Conservation (phyloP, 2,329 filamentous ascomycete species). For the Lecanosticta acicola region DNA sequence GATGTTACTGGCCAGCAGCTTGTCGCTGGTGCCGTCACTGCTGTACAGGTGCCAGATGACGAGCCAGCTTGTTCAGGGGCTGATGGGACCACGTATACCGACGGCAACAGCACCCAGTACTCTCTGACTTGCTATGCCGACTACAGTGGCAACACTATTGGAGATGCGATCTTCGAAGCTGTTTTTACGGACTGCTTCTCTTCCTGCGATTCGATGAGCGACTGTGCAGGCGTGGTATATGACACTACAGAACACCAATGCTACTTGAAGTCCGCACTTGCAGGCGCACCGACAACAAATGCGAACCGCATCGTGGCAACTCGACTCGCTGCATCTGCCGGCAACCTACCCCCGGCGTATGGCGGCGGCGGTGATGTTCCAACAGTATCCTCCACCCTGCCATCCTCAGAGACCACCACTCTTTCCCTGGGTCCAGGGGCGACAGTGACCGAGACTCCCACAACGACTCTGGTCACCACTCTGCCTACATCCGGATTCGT, state of each 20-base stretch:
- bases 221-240: conserved; percentile 21
- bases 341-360: too few species aligned
- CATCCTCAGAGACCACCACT: too few species aligned
- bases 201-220: conserved; percentile 15
- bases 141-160: conserved; percentile 17
- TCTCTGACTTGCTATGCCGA: conserved; percentile 17
- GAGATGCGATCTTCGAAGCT: conserved; percentile 7
- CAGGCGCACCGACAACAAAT: too few species aligned
- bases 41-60: conserved; percentile 10
- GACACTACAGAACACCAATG: conserved; percentile 12
- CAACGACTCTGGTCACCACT: too few species aligned
- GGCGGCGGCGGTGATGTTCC: too few species aligned
- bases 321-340: too few species aligned
- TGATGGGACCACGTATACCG: conserved; percentile 18
- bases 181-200: conserved; percentile 18
- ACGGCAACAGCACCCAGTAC: conserved; percentile 14
- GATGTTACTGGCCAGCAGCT: conserved; percentile 22
- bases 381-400: too few species aligned
- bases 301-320: too few species aligned
- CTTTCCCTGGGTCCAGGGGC: too few species aligned
- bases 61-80: conserved; percentile 18
- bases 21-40: conserved; percentile 22
- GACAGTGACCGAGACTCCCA: too few species aligned
- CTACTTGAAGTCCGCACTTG: conserved; percentile 19
- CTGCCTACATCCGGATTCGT: too few species aligned